Evolutionary conservation across 495 filamentous ascomycete species (phyloP), one percentile per base, ranked within the genome.

Genomic region (Hypoxylon perforatum): DNA sequence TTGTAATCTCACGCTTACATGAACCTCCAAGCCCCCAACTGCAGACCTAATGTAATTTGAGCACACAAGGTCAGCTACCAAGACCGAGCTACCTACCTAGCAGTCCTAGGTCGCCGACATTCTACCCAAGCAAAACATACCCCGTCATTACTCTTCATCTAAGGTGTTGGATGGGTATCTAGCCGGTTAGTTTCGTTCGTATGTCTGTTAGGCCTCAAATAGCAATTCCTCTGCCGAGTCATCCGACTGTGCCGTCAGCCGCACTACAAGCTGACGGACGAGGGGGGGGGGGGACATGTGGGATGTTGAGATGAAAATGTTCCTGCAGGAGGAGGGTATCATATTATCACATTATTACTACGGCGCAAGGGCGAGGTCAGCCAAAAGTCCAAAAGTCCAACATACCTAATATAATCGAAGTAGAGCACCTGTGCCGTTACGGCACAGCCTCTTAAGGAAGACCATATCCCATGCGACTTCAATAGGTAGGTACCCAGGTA

Each of bases 1-100:
- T 69, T 55, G 60, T 21, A 69, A 64, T 69, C 49, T 69, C 52
- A 63, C 60, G 65, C 65, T 61, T 59, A 63, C 65, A 52, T 42
- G 52, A 54, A 50, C 44, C 18, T 68, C 9, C 53, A 46, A 55
- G 46, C 52, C 52, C 30, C 50, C 53, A 30, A 67, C 41, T 22
- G 35, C 47, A 51, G n/a, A n/a, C n/a, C 19, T 53, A 25, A 4
- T 55, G 25, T 28, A 28, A 28, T 51, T 69, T 59, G 55, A 60
- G 45, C 60, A 41, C 50, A 46, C 30, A 18, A 19, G 17, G 33
- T 22, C 51, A 36, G 36, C 23, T 39, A 41, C 41, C 48, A 53
- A 52, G 14, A 4, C 35, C 19, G 38, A 33, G 8, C 30, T 33
- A 33, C 30, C 30, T 33, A 33, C 30, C 8, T 9, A 28, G 7